Conservation (phyloP, 2,329 filamentous ascomycete species). For the Chaetomium globosum region DNA sequence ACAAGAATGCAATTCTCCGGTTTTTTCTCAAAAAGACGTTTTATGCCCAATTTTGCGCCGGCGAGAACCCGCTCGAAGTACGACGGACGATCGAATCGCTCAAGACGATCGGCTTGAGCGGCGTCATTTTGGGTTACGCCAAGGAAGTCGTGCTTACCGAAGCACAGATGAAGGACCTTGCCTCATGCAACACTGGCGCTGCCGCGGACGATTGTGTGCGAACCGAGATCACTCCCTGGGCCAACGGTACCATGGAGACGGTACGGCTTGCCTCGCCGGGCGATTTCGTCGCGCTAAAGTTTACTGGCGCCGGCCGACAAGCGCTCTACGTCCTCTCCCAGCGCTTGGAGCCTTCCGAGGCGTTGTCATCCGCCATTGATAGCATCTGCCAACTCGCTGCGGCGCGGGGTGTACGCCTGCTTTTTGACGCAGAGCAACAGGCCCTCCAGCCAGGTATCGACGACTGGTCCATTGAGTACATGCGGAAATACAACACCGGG, state of each 20-base stretch:
- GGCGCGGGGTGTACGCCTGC: slow-evolving; percentile 68
- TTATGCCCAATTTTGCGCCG: slow-evolving; percentile 89
- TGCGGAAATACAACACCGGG: slow-evolving; percentile 71
- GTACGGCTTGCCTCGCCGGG: slow-evolving; percentile 70
- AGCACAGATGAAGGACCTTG: slow-evolving; percentile 51
- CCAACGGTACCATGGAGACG: slow-evolving; percentile 72
- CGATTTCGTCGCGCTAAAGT: slow-evolving; percentile 69
- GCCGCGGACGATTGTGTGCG: slow-evolving; percentile 53
- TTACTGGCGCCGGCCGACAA: slow-evolving; percentile 78
- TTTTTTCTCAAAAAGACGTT: slow-evolving; percentile 77
- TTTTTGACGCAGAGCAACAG: slow-evolving; percentile 86
- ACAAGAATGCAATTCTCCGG: slow-evolving; percentile 71
- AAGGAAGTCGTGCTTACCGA: slow-evolving; percentile 74
- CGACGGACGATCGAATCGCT: slow-evolving; percentile 64
- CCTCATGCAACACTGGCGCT: slow-evolving; percentile 50
- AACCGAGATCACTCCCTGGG: slow-evolving; percentile 71
- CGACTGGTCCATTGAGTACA: slow-evolving; percentile 75
- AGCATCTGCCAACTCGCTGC: slow-evolving; percentile 73
- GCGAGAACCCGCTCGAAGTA: slow-evolving; percentile 72
- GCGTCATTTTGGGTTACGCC: slow-evolving; percentile 83
- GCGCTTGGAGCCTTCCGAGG: slow-evolving; percentile 62
- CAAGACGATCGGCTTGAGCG: slow-evolving; percentile 75
- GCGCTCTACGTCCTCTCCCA: slow-evolving; percentile 68
- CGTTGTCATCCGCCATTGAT: slow-evolving; percentile 70
- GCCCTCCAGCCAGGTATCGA: slow-evolving; percentile 78